A percentile compares a stretch with the other conserved stretches of the same genome.
Evolutionary conservation across 1,139 yeast genomes (phyloP).

Genomic region (Ogataea hybrid): DNA sequence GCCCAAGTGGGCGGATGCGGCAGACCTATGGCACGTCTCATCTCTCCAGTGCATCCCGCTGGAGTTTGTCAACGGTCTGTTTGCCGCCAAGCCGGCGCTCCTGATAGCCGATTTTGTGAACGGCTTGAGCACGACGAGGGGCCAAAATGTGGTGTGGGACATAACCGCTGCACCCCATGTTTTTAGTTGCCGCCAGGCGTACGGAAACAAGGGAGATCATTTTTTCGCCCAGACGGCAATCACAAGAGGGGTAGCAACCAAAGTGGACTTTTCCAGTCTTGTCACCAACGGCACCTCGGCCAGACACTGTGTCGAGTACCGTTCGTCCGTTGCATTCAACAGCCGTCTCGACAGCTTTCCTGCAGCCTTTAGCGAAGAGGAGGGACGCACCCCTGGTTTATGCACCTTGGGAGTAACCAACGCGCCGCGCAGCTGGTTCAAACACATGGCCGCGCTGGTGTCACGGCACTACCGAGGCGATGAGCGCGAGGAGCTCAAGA

Average conservation of each 20-base stretch:
- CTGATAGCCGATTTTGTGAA: conserved; percentile 27
- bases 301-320: conserved; percentile 14
- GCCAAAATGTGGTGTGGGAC: conserved; percentile 30
- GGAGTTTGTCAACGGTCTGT: conserved; percentile 33
- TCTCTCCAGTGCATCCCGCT: conserved; percentile 32
- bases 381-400: conserved; percentile 21
- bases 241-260: conserved; percentile 30
- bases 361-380: conserved; percentile 15
- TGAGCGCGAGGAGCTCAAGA: conserved; percentile 64
- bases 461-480: conserved; percentile 49
- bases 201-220: conserved; percentile 20
- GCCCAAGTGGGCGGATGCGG: conserved; percentile 22
- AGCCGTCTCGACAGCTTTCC: conserved; percentile 36
- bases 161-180: conserved; percentile 11
- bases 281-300: conserved; percentile 16
- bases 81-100: conserved; percentile 18
- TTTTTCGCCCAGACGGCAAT: conserved; percentile 34
- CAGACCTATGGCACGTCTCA: conserved; percentile 44
- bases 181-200: background rate
- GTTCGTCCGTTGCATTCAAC: conserved; percentile 21
- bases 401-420: conserved; percentile 45
- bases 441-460: conserved; percentile 47
- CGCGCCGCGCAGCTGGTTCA: conserved; percentile 43
- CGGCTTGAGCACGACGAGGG: conserved; percentile 28
- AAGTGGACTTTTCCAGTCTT: conserved; percentile 11